Percentiles rank a stretch among this genome's conserved stretches.
phyloP scores from a whole-genome alignment of 768 basidiomycete genomes.

The Phlegmacium glaucopus region DNA sequence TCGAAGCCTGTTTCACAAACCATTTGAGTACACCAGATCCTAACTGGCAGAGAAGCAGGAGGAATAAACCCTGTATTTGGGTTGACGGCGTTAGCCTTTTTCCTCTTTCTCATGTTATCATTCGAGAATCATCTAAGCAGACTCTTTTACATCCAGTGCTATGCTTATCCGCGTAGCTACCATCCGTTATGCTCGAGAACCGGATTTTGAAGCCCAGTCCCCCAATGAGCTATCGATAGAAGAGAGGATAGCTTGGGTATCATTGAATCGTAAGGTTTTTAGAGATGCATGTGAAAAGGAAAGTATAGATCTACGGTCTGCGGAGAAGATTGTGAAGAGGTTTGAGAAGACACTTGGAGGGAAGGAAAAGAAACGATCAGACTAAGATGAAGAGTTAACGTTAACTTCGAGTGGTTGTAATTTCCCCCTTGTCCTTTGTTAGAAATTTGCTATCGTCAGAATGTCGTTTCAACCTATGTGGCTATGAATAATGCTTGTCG shows the following conservation, averaged over 20 bases:
- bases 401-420: too few relatives aligned
- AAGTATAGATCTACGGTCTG: slow-evolving; percentile 30
- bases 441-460: too few relatives aligned
- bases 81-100: slow-evolving; percentile 82
- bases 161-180: slow-evolving; percentile 44
- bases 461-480: too few relatives aligned
- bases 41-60: slow-evolving; percentile 81
- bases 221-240: slow-evolving; percentile 32
- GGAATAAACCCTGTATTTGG: slow-evolving; percentile 90
- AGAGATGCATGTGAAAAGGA: slow-evolving; percentile 37
- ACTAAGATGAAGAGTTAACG: not conserved
- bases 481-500: too few relatives aligned
- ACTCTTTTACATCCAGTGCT: slow-evolving; percentile 23
- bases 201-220: slow-evolving; percentile 41
- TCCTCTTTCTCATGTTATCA: not conserved
- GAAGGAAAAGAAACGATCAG: slow-evolving; percentile 1
- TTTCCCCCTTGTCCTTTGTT: too few relatives aligned
- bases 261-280: slow-evolving; percentile 34
- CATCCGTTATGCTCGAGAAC: slow-evolving; percentile 40
- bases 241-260: slow-evolving; percentile 41
- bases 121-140: not conserved
- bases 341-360: slow-evolving; percentile 12
- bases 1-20: slow-evolving; percentile 41
- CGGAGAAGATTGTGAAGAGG: slow-evolving; percentile 22
- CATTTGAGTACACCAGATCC: slow-evolving; percentile 70